Base-by-base conservation (phyloP, 1,284 basidiomycete genomes). In the Cyathus olla region DNA sequence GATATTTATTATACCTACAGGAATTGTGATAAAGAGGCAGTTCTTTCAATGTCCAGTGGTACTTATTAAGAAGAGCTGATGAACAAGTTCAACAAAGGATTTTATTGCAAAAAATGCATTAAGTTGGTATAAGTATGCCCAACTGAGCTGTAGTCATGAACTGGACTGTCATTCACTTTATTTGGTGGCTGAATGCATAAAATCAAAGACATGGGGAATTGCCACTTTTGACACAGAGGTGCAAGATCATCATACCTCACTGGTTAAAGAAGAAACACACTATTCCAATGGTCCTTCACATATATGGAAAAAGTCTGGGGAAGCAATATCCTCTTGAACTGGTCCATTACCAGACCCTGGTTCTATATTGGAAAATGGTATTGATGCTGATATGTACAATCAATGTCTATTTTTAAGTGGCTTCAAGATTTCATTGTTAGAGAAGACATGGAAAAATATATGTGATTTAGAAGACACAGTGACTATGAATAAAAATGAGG, bases 181-280 rank as follows among this genome's bases (percentile, higher is more conserved):
- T 51, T 62, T 76, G 2, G 65, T 76, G 9, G 67, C 72, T 2
- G 74, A 72, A 5, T 66, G 59, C 42, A 71, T 73, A 53, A 76
- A 75, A 53, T 53, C 61, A 2, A 31, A 57, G 13, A 61, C 65
- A 1, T 73, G 71, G 71, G 68, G 64, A n/a, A 68, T 70, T 13
- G 69, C 61, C 63, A 68, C 66, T 22, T 55, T 17, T 17, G 15
- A 17, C 46, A 54, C 29, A 44, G 44, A 9, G 5, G 13, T 31
- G 4, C 27, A 39, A 27, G 55, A 40, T 4, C 42, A 6, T 19
- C 15, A 47, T 31, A 44, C 29, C 29, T 19, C 29, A 11, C n/a
- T 56, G 17, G n/a, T n/a, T 5, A 28, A 46, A 13, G 11, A 17
- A 1, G 47, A 47, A 31, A 24, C 39, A 10, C 11, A 26, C 21